Base-by-base conservation (phyloP, 306 rosid genomes). In the Phaseolus lunatus region DNA sequence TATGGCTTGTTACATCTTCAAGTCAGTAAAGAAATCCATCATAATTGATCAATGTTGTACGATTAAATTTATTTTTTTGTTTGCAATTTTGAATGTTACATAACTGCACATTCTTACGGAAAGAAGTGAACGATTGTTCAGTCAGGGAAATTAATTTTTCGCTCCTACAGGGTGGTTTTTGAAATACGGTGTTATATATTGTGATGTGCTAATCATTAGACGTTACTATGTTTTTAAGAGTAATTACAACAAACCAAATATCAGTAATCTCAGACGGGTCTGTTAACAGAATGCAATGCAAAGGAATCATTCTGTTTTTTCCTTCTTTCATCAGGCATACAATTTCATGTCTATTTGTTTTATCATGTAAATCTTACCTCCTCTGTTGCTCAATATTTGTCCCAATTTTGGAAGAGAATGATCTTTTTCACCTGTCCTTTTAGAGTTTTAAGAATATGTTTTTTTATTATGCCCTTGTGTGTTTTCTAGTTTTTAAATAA, bases 41-140 rank as follows among this genome's bases (percentile, higher is more conserved):
- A 27, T 7, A 12, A 66, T 37, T 85, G 57, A 43, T 26, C 73
- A 82, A 68, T 57, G 56, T 4, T 64, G 74, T 57, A 66, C 50
- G n/a, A 68, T 68, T 20, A 43, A 81, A 29, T 77, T 19, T 5
- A 56, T 75, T 64, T 54, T 47, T 59, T 39, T 24, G 14, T 69
- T 39, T 64, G 48, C 52, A 74, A 61, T 33, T 41, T 67, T 75
- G 62, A 72, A 26, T 66, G 72, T 54, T 83, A 19, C 33, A 4
- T 1, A 57, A 45, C 27, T 35, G 70, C 45, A 57, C 23, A 7
- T 9, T 48, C 27, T 65, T 18, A 43, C 66, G 13, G 41, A 75
- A 75, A 47, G 72, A 35, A 67, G 48, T 58, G 65, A 80, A 66
- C 43, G 45, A 45, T 8, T 29, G 45, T 73, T 56, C 33, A 33